Percentiles rank a stretch among this genome's conserved stretches.
Evolutionary conservation across 148 eudicot genomes (phyloP).

Genomic region (Camellia lanceoleosa): DNA sequence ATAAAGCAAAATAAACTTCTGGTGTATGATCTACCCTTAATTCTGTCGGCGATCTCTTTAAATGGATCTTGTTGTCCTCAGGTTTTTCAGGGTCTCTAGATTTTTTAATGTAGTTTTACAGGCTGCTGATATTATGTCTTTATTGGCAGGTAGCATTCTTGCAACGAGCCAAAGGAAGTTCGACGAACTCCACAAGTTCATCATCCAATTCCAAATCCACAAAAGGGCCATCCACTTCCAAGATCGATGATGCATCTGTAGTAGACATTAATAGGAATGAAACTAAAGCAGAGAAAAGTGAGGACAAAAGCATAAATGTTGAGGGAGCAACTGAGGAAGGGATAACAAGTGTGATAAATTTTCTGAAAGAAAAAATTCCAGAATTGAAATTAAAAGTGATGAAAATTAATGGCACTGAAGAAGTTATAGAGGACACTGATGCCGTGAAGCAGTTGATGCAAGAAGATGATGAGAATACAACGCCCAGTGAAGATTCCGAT

Average conservation of each 20-base stretch:
- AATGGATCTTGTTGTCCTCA: neutral
- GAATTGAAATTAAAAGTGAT: constrained; percentile 76
- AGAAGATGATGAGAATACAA: constrained; percentile 44
- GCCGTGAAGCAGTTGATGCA: constrained; percentile 51
- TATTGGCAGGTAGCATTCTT: constrained; percentile 68
- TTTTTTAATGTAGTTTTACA: neutral
- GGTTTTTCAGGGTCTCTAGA: constrained; percentile 4
- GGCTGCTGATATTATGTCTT: constrained; percentile 12
- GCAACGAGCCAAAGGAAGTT: constrained; percentile 53
- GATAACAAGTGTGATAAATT: constrained; percentile 80
- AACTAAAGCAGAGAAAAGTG: constrained; percentile 63
- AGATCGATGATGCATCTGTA: constrained; percentile 46
- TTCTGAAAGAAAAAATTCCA: constrained; percentile 92
- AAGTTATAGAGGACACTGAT: constrained; percentile 53
- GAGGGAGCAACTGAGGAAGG: constrained; percentile 96
- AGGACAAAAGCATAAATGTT: constrained; percentile 55
- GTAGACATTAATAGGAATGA: constrained; percentile 51
- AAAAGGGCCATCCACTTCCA: constrained; percentile 50
- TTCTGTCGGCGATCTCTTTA: neutral
- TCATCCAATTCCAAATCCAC: constrained; percentile 50
- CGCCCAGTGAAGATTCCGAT: constrained; percentile 38
- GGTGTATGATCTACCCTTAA: neutral
- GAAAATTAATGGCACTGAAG: constrained; percentile 58
- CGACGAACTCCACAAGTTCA: constrained; percentile 37
- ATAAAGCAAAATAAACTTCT: neutral